Base-by-base conservation (phyloP, 305 asterid species). In the Fraxinus ornus region DNA sequence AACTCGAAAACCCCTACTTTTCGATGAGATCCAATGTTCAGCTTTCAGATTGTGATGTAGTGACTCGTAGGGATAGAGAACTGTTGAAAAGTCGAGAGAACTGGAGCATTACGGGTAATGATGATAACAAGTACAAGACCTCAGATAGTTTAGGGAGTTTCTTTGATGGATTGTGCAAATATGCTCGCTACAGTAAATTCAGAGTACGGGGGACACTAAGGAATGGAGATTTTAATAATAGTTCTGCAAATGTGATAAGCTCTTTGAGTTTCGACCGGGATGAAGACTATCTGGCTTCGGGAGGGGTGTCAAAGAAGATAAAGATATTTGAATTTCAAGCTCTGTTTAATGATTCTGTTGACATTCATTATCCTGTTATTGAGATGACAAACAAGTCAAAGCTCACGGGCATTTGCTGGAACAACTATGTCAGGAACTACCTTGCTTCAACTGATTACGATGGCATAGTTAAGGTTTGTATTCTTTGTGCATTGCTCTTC, bases 261-360 rank as follows among this genome's bases (percentile, higher is more conserved):
- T 94, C 98, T 73, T 89, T 96, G 90, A 94, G 98, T 91, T 94
- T 97, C 86, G 97, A 97, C 83, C 95, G 98, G 55, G 98, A 94
- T 76, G 99, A 92, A 89, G 98, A 97, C 78, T 93, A 85, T 85
- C 87, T 97, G 83, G 98, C 98, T 84, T 80, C 98, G 21, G 99
- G 91, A 81, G 97, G 98, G 84, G 97, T 94, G 85, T 93, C 98
- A 13, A 97, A 94, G 92, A 94, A 94, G 93, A 93, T 97, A 30
- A 93, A 93, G 81, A 87, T 97, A 83, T 97, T 86, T 74, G 98
- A 97, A 68, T 94, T 85, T 84, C 81, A 86, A 75, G 64, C 97
- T 79, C 94, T 97, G 72, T 87, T 91, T 70, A 88, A 91, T 81
- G 92, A 93, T 80, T 87, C 96, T 49, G 97, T 91, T 35, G 98